Base-by-base conservation (phyloP, 164 flowering plant species). In the Platanus orientalis region DNA sequence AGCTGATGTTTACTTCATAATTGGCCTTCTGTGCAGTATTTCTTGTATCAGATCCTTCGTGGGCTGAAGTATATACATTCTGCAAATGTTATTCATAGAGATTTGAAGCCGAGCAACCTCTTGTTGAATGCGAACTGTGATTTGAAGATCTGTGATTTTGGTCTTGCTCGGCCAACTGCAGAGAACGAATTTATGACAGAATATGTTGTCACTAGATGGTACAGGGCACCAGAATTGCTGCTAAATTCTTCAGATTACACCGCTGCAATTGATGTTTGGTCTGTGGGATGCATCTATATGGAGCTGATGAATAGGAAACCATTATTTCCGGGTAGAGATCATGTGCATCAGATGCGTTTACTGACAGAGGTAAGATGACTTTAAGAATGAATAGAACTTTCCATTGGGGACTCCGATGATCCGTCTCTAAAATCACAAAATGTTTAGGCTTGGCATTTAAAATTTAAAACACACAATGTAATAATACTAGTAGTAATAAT, bases 171-270 rank as follows among this genome's bases (percentile, higher is more conserved):
- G 0, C 83, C 85, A 20, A 73, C 83, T 34, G 61, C 89, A 0
- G 97, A 94, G 73, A 83, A 77, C 65, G 92, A 94, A 55, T 80
- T 80, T 40, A 89, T 94, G 97, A 90, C 98, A 1, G 97, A 94
- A 53, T 90, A 93, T 82, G 98, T 90, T 63, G 97, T 90, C 30
- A 93, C 97, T 2, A 88, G 98, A 76, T 93, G 97, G 98, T 94
- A 94, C 65, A 80, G 98, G 65, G 97, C 98, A 21, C 97, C 97
- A 11, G 98, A 94, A 73, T 71, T 94, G 52, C 61, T 90, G 67
- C 69, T 90, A 39, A 90, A 87, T 70, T 90, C 98, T 34, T 76
- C 92, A 2, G 98, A 90, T 34, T 94, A 94, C 56, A 90, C 91
- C 44, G 91, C 97, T 48, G 90, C 98, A 1, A 94, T 94, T 56